Evolutionary conservation across 2,329 filamentous ascomycete genomes (phyloP), one percentile per base, ranked within the genome.

Genomic region (Geoglossum cookeanum): DNA sequence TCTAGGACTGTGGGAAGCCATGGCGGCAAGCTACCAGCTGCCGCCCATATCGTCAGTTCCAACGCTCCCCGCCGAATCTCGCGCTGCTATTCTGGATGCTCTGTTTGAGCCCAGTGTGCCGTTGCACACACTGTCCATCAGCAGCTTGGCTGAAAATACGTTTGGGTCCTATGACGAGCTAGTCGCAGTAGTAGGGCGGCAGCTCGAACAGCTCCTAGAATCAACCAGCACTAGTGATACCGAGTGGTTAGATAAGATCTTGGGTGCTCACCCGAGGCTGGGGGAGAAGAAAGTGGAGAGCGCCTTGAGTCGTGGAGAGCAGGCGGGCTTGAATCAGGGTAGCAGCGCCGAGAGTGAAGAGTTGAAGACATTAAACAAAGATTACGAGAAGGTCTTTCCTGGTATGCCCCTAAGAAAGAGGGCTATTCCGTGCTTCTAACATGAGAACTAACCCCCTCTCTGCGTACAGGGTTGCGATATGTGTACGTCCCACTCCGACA

Each of bases 231-330:
- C 73, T 22, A 71, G 72, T 42, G 75, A 81, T 60, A 76, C 72
- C 5, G 64, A 71, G 55, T 78, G 74, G 59, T 76, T 96, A 0
- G 78, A 87, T 48, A 74, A 75, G 15, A 90, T 95, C 58, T 74
- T 96, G 1, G 81, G 80, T 55, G 83, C 87, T 7, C 90, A 96
- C 68, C 90, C 90, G 0, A 79, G 90, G 1, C 77, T 96, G 7
- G 90, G 90, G 11, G 85, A 83, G 63, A 84, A 84, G 68, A 86
- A 84, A 66, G 81, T 89, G 45, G 84, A 88, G n/a, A 94, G 86
- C 64, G 83, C 79, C 56, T 80, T 90, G 70, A 92, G 86, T 61
- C 75, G 76, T n/a, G 79, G 78, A 3, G 90, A 96, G 72, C 90
- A 96, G 70, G 85, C 84, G 17, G 81, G 85, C 64, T 69, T 96